These are phyloP conservation scores for Mycosphaerella arachidis DNA, from an alignment of 2,329 filamentous ascomycete genomes.

Conservation along the genomic window DNA sequence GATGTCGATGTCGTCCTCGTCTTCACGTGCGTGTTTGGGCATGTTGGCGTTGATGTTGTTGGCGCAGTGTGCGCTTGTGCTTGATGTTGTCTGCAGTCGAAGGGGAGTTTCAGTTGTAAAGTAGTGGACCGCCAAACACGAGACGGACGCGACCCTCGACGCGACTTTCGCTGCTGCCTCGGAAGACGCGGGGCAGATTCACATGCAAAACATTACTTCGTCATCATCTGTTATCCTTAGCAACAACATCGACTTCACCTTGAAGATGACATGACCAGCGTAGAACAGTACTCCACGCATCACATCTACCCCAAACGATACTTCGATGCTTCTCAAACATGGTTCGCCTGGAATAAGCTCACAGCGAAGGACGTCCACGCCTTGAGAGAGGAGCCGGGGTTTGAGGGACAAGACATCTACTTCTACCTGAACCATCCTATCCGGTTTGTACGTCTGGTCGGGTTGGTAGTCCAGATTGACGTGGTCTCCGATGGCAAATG, in stretches of 20 bases:
- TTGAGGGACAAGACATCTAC: constrained; percentile 53
- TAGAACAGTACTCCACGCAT: constrained; percentile 2
- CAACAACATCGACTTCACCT: constrained; percentile 2
- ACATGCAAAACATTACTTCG: constrained; percentile 1
- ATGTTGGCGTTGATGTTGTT: constrained; percentile 4
- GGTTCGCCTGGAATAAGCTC: constrained; percentile 60
- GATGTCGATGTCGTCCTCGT: constrained; percentile 48
- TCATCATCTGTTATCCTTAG: constrained; percentile 3
- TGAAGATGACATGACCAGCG: constrained; percentile 36
- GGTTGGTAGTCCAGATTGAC: constrained; percentile 42
- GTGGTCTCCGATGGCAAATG: constrained; percentile 36
- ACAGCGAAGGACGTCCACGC: constrained; percentile 52
- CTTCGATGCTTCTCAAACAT: constrained; percentile 58
- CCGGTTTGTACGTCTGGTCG: constrained; percentile 45
- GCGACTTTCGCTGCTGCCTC: constrained; percentile 6
- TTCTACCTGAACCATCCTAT: constrained; percentile 53
- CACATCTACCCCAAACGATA: constrained; percentile 55
- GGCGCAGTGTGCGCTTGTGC: not conserved
- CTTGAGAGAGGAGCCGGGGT: constrained; percentile 45
- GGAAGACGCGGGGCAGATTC: constrained; percentile 6
- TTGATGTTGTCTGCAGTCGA: not conserved
- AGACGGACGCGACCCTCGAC: not conserved
- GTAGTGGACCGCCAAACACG: not conserved
- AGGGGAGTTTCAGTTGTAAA: not conserved
- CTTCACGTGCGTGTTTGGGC: constrained; percentile 17